These are phyloP conservation scores for Polytrichum commune DNA, from an alignment of 225 moss, liverwort and hornwort species.

Conservation along the genomic window DNA sequence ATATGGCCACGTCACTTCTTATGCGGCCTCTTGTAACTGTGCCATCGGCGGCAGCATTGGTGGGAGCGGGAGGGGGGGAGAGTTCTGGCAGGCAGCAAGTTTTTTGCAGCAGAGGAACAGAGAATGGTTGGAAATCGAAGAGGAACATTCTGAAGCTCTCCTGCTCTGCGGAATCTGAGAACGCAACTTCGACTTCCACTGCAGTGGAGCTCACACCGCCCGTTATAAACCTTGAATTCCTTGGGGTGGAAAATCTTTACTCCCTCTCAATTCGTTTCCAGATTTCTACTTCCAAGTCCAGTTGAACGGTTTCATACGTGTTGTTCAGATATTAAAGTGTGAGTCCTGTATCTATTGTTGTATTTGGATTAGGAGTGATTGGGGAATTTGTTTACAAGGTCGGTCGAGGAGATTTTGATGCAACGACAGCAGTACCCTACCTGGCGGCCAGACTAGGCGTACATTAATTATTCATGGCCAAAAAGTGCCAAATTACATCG, in stretches of 20 bases:
- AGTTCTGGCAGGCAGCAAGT: neutral
- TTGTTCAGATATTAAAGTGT: too few relatives aligned
- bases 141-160: slow-evolving; percentile 11
- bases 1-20: slow-evolving; percentile 20
- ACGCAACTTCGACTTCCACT: slow-evolving; percentile 6
- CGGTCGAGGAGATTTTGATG: neutral
- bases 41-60: neutral
- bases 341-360: too few relatives aligned
- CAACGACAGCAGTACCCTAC: neutral
- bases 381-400: neutral
- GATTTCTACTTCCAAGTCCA: neutral
- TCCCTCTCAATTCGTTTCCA: neutral
- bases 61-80: neutral
- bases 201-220: slow-evolving; percentile 27
- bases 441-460: neutral
- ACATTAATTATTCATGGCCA: too few relatives aligned
- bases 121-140: neutral
- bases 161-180: slow-evolving; percentile 12
- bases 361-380: too few relatives aligned
- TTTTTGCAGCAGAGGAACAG: neutral
- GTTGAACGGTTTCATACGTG: neutral
- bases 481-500: too few relatives aligned
- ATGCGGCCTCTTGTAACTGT: slow-evolving; percentile 11
- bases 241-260: slow-evolving; percentile 20
- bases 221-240: slow-evolving; percentile 38